phyloP scores from a whole-genome alignment of 768 basidiomycete species.

The Strobilomyces echinocephalus region DNA sequence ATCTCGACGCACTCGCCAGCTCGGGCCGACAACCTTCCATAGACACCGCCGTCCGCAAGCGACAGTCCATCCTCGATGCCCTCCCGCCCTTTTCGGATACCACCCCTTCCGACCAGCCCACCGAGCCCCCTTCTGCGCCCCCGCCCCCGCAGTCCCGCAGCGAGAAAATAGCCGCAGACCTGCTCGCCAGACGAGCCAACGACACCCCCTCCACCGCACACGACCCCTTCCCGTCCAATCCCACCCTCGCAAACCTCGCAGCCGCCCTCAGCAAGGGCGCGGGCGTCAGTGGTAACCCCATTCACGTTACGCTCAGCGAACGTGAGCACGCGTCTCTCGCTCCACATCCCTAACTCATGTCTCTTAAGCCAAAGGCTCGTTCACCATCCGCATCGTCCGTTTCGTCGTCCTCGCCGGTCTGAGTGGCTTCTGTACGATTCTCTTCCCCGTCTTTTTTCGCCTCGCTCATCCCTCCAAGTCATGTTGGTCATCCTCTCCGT shows the following conservation, averaged over 20 bases:
- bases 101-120: constrained; percentile 12
- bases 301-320: constrained; percentile 79
- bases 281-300: constrained; percentile 51
- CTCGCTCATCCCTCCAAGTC: constrained; percentile 38
- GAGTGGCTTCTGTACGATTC: constrained; percentile 59
- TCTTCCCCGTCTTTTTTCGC: neutral
- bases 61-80: constrained; percentile 57
- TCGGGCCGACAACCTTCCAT: constrained; percentile 54
- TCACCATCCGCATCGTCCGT: constrained; percentile 57
- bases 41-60: constrained; percentile 58
- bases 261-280: constrained; percentile 40
- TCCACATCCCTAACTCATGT: neutral
- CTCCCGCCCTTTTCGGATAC: constrained; percentile 17
- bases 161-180: constrained; percentile 39
- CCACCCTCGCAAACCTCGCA: constrained; percentile 40
- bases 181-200: constrained; percentile 31
- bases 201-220: constrained; percentile 2
- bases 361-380: constrained; percentile 58
- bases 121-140: constrained; percentile 3
- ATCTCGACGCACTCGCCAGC: constrained; percentile 62
- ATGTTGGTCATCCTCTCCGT: constrained; percentile 83
- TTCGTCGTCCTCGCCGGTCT: constrained; percentile 55
- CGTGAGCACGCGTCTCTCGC: constrained; percentile 42
- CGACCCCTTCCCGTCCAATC: constrained; percentile 17
- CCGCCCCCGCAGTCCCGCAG: constrained; percentile 30